Evolutionary conservation across 345 rosid genomes (phyloP).

Genomic region (Eucalyptus virginea): DNA sequence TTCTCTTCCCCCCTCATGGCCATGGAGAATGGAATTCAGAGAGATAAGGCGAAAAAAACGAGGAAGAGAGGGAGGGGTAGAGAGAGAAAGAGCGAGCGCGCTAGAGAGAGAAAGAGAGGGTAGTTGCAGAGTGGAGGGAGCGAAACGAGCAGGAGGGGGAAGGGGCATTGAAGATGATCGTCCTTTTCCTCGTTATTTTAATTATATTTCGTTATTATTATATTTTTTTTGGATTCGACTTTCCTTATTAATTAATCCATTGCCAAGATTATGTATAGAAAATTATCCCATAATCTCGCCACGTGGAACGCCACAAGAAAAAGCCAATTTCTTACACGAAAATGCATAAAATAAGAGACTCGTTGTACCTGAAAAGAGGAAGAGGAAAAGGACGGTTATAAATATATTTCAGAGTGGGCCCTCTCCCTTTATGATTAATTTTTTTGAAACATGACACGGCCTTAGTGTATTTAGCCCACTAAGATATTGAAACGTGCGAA

Average conservation of each 20-base stretch:
- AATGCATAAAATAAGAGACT: neutral
- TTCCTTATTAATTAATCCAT: neutral
- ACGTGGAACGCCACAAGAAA: neutral
- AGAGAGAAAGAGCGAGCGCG: neutral
- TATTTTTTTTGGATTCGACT: neutral
- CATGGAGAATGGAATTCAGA: neutral
- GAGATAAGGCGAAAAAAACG: neutral
- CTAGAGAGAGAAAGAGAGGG: neutral
- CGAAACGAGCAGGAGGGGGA: neutral
- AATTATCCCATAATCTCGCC: neutral
- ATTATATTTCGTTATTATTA: neutral
- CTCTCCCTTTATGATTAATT: neutral
- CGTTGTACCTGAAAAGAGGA: neutral
- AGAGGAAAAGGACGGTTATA: neutral
- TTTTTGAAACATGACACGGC: neutral
- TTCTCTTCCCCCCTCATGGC: constrained; percentile 36
- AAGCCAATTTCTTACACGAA: neutral
- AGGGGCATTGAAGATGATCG: neutral
- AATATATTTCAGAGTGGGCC: neutral
- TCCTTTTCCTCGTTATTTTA: neutral
- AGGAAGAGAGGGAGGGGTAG: neutral
- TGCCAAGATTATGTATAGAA: neutral
- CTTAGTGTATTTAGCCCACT: neutral
- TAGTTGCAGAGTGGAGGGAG: neutral
- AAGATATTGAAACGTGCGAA: neutral